phyloP scores from a whole-genome alignment of 1,139 yeast species.

The Citeromyces hawaiiensis region DNA sequence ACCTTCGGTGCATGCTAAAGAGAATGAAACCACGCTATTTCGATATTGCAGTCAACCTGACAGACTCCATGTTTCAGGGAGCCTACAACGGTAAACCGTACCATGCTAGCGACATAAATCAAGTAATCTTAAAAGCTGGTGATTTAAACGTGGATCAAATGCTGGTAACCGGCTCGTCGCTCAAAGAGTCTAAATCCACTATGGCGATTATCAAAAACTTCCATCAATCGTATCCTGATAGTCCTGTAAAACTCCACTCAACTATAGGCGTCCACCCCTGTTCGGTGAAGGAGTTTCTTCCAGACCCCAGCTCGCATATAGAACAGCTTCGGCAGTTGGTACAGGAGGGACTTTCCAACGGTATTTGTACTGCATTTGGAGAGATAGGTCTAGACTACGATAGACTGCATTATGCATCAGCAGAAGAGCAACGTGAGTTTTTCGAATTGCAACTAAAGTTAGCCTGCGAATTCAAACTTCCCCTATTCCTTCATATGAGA shows the following conservation, averaged over 20 bases:
- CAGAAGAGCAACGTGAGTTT: slow-evolving; percentile 49
- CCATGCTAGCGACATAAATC: slow-evolving; percentile 55
- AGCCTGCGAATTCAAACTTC: slow-evolving; percentile 43
- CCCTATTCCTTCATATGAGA: slow-evolving; percentile 84
- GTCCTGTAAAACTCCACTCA: slow-evolving; percentile 25
- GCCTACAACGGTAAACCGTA: slow-evolving; percentile 52
- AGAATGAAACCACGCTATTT: slow-evolving; percentile 11
- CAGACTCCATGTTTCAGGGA: slow-evolving; percentile 85
- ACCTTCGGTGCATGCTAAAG: not conserved
- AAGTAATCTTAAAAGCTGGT: slow-evolving; percentile 56
- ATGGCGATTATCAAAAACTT: slow-evolving; percentile 23
- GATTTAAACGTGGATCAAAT: slow-evolving; percentile 51
- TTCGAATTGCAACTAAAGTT: slow-evolving; percentile 63
- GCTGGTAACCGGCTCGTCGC: slow-evolving; percentile 74
- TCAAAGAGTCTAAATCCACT: slow-evolving; percentile 44
- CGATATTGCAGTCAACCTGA: slow-evolving; percentile 48
- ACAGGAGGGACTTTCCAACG: slow-evolving; percentile 29
- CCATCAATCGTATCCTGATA: not conserved
- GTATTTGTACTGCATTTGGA: slow-evolving; percentile 66
- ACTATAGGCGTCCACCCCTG: slow-evolving; percentile 97
- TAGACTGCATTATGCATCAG: slow-evolving; percentile 63
- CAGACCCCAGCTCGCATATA: slow-evolving; percentile 26
- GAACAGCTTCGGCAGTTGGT: slow-evolving; percentile 35
- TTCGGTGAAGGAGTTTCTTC: slow-evolving; percentile 50
- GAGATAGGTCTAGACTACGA: slow-evolving; percentile 94